Conservation (phyloP, 129 eudicot genomes). For the Saussurea involucrata region DNA sequence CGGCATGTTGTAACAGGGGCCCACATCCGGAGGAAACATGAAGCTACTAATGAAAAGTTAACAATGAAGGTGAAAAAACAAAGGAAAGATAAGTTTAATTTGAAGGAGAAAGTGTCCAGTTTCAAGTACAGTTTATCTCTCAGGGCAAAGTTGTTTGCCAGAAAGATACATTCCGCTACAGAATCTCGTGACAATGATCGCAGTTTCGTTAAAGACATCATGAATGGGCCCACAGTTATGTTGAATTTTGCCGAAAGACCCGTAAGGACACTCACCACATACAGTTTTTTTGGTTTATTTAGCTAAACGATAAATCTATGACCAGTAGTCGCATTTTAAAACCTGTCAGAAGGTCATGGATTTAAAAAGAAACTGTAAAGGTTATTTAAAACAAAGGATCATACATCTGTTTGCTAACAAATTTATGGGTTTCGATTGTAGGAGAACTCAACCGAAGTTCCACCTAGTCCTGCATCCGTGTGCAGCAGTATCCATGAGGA, state of each 20-base stretch:
- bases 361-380: no score
- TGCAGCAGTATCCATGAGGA: conserved; percentile 84
- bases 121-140: conserved; percentile 61
- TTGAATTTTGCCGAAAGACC: conserved; percentile 47
- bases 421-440: conserved; percentile 14
- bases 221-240: conserved; percentile 54
- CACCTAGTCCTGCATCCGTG: conserved; percentile 98
- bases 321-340: background rate
- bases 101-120: conserved; percentile 71
- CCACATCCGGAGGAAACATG: conserved; percentile 88
- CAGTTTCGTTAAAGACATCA: conserved; percentile 46
- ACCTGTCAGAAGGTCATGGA: background rate
- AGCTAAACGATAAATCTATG: background rate
- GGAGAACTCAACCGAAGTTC: conserved; percentile 97
- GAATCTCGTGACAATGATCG: conserved; percentile 35
- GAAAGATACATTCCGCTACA: conserved; percentile 59
- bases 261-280: conserved; percentile 42
- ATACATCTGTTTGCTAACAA: background rate
- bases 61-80: conserved; percentile 56
- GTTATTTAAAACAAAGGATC: background rate
- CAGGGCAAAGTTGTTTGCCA: conserved; percentile 62
- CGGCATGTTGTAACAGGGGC: conserved; percentile 74
- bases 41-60: conserved; percentile 48
- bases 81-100: conserved; percentile 73
- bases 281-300: background rate